Base-by-base conservation (phyloP, 495 filamentous ascomycete genomes). In the Lentithecium fluviatile region DNA sequence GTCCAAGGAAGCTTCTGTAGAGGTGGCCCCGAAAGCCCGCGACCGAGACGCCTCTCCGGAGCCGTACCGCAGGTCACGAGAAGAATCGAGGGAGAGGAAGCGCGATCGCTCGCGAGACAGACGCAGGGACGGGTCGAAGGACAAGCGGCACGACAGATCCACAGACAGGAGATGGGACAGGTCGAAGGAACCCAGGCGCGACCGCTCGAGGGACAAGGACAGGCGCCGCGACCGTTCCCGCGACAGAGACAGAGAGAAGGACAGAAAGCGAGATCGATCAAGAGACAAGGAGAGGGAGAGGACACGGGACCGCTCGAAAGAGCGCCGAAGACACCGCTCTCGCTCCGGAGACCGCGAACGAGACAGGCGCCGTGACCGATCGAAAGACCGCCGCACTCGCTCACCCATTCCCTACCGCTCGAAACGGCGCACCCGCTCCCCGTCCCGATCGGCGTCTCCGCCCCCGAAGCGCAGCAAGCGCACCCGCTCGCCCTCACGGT, bases 381-480 rank as follows among this genome's bases (percentile, higher is more conserved):
- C 52, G 10, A 13, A 19, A 20, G 43, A 38, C 42, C 47, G 15
- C 43, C 38, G 29, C 48, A 8, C 48, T 24, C 51, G 51, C 32
- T 58, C 56, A 2, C 54, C 40, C 23, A 42, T 17, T 20, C 45
- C 40, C n/a, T 20, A 46, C 46, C 29, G 23, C 17, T 48, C 45
- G 20, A 65, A 55, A 26, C 49, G 52, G 7, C 50, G 34, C 13
- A 43, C 45, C 19, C 52, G 25, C 29, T 66, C 62, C 12, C 45
- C 50, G 11, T 58, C 58, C 24, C 54, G 32, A 19, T 69, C 66
- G 2, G 47, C 57, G 1, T 64, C 65, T 23, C 58, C 64, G 6
- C 24, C 21, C 24, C 54, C 37, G 19, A 64, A 58, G 25, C 56
- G 47, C 23, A 17, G 10, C 13, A 48, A 38, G 36, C 43, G 19